Evolutionary conservation across 192 early-diverging fungal genomes (phyloP), one percentile per base, ranked within the genome.

Genomic region (Linnemannia elongata): DNA sequence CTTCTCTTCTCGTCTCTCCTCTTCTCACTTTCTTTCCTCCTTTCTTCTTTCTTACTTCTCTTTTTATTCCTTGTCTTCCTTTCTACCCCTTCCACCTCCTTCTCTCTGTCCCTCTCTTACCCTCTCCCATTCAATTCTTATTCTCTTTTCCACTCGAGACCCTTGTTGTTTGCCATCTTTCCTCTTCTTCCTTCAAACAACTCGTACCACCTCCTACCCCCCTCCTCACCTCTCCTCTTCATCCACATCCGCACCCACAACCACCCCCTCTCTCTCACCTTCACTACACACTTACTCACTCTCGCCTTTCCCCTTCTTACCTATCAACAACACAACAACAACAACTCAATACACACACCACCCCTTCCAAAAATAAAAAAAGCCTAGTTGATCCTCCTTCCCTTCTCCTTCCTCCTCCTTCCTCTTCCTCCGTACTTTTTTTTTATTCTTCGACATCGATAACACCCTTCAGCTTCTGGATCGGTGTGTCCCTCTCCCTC

Each of bases 101-200:
- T 27, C 22, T 60, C 24, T 9, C 55, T 22, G 4, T 9, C 55
- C 24, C 6, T 7, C 30, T 30, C 30, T 13, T 30, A 27, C 27
- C 27, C 30, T 66, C 15, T 33, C 22, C 22, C 55, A 30, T 27
- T 15, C 12, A n/a, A n/a, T n/a, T 15, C 27, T 66, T 66, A 9
- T 30, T 66, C 35, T 66, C 27, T 33, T 24, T 30, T 66, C 60
- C 60, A 12, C 38, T 33, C 30, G 27, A 66, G 60, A 66, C 60
- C 60, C 60, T 66, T 66, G 60, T 35, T 66, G 60, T 33, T 66
- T 66, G 27, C 35, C 60, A 66, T 66, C 60, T n/a, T 66, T 66
- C 60, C 60, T 10, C 15, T 33, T 17, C 60, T 13, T 22, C 20
- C 30, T n/a, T 9, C n/a, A 66, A 66, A 33, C 60, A 66, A 66